These are phyloP conservation scores for Boletus sp. DNA, from an alignment of 768 basidiomycete species.

Conservation along the genomic window DNA sequence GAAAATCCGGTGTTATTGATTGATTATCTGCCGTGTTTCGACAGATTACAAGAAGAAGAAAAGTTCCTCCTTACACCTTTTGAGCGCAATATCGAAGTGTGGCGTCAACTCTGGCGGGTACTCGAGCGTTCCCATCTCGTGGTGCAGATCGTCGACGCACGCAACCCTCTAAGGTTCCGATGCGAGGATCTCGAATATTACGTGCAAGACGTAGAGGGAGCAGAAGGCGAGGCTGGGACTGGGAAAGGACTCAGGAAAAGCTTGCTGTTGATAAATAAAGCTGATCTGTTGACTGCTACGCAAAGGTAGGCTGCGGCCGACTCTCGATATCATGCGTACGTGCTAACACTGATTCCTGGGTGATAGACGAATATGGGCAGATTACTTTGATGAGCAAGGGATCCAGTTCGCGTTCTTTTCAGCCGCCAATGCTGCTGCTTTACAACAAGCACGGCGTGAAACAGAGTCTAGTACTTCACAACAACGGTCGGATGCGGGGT, in stretches of 20 bases:
- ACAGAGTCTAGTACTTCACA: conserved; percentile 15
- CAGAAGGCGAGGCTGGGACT: conserved; percentile 77
- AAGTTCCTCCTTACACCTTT: conserved; percentile 92
- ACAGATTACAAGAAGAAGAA: conserved; percentile 83
- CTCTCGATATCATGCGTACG: background rate
- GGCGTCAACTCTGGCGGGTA: conserved; percentile 98
- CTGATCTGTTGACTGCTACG: conserved; percentile 82
- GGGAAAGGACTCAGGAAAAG: conserved; percentile 70
- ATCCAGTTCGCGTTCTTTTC: conserved; percentile 92
- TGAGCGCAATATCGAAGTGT: conserved; percentile 96
- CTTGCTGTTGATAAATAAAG: conserved; percentile 91
- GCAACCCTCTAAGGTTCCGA: conserved; percentile 89
- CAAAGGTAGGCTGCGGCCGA: conserved; percentile 65
- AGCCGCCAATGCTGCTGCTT: conserved; percentile 79
- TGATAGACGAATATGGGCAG: conserved; percentile 82
- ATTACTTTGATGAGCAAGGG: conserved; percentile 77
- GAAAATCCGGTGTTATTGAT: background rate
- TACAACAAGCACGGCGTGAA: conserved; percentile 65
- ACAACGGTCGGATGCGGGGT: background rate
- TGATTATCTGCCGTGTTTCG: background rate
- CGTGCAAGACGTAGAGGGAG: conserved; percentile 78
- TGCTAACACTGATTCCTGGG: conserved; percentile 25
- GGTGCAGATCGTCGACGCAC: conserved; percentile 94
- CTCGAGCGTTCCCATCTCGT: conserved; percentile 92
- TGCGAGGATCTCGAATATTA: conserved; percentile 91